These are phyloP conservation scores for Dendrothele bispora DNA, from an alignment of 768 basidiomycete species.

Conservation along the genomic window DNA sequence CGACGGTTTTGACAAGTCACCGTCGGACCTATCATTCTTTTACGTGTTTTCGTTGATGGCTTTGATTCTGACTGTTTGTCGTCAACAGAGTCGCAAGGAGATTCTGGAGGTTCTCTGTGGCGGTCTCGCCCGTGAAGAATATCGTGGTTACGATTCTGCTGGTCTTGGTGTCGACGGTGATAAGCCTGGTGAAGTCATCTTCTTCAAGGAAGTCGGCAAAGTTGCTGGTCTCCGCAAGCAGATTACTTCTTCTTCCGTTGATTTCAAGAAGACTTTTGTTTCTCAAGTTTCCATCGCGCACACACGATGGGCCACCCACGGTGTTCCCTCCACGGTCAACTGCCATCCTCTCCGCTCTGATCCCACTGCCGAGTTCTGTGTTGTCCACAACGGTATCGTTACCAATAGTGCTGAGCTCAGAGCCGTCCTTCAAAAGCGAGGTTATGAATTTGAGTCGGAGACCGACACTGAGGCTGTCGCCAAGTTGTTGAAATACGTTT, in stretches of 20 bases:
- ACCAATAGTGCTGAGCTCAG: slow-evolving; percentile 90
- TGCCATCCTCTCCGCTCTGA: slow-evolving; percentile 96
- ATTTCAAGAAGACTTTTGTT: slow-evolving; percentile 75
- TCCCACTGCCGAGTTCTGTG: slow-evolving; percentile 74
- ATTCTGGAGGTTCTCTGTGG: slow-evolving; percentile 88
- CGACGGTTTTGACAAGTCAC: too few relatives aligned
- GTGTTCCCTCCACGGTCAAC: slow-evolving; percentile 82
- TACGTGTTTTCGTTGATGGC: neutral
- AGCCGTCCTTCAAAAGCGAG: slow-evolving; percentile 92
- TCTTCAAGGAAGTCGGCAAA: slow-evolving; percentile 98
- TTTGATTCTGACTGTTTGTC: neutral
- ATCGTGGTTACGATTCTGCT: slow-evolving; percentile 97
- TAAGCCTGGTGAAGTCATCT: slow-evolving; percentile 68
- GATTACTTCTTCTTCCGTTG: slow-evolving; percentile 68
- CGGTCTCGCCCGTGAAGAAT: slow-evolving; percentile 93
- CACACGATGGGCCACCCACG: slow-evolving; percentile 99
- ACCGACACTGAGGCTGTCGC: slow-evolving; percentile 99
- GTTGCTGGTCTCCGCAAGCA: slow-evolving; percentile 90
- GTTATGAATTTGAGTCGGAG: slow-evolving; percentile 91
- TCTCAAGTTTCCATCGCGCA: slow-evolving; percentile 97
- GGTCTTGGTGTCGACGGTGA: slow-evolving; percentile 92
- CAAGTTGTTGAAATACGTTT: slow-evolving; percentile 94
- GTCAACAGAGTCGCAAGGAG: slow-evolving; percentile 76
- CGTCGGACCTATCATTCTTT: too few relatives aligned
- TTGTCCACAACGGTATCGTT: slow-evolving; percentile 99